Evolutionary conservation across 805 yeast genomes (phyloP), one percentile per base, ranked within the genome.

Genomic region (Metschnikowia reukaufii): DNA sequence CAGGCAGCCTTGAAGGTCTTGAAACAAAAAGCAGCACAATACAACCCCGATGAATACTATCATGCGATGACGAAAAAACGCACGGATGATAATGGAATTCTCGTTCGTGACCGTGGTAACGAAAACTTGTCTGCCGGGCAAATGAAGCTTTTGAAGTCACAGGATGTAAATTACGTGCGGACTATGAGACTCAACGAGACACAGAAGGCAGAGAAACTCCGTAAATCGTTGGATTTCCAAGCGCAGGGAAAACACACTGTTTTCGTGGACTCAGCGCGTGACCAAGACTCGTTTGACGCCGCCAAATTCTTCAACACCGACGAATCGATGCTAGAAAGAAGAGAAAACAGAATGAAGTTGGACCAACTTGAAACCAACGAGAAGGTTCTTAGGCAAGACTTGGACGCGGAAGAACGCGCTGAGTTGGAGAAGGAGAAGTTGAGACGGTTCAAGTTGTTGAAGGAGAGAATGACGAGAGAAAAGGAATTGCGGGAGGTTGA

Each of bases 41-140:
- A 89, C 57, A 94, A 94, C 63, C 96, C 95, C 13, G 99, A 94
- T 76, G 99, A 94, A 67, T 94, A 86, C 70, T 90, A 92, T 66
- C 96, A 89, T 79, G 94, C 89, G 17, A 94, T 94, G 99, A 79
- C 84, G 27, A 73, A 77, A 12, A 73, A 75, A 50, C 77, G 75
- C 58, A 82, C 94, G 4, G 96, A 89, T 53, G 68, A 74, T 2
- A 71, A 77, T 9, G 97, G 97, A 1, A 74, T 87, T 7, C 60
- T 86, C 40, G 64, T 86, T 9, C 70, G 82, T 1, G 88, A 87
- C 18, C 74, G 96, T 50, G 86, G 80, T 16, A 77, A 73, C 20
- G 86, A 80, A 55, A 71, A 72, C 27, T 67, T 90, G 45, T 68
- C 82, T 7, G 77, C 77, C 40, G 96, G 84, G 46, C 96, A 92